Evolutionary conservation across 2,329 filamentous ascomycete species (phyloP), one percentile per base, ranked within the genome.

Genomic region (Celoporthe dispersa): DNA sequence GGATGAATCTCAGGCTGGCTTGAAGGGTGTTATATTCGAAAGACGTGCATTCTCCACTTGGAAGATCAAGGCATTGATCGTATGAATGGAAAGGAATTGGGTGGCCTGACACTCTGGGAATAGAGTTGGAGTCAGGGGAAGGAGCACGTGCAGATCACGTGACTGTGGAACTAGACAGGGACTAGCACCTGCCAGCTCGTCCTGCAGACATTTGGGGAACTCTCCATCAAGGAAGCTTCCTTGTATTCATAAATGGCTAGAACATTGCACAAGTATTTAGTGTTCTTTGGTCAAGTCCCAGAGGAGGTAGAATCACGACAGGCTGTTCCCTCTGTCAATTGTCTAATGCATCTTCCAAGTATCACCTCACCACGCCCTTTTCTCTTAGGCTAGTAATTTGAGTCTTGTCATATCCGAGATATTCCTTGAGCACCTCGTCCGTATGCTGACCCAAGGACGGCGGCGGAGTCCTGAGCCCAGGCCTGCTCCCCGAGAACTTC

Each of bases 401-500:
- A 0, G 79, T 80, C 62, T 84, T 80, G 22, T 81, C 84, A 74
- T 93, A 82, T 0, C 90, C 89, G 25, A 96, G 80, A 31, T 94
- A 78, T 33, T 87, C 85, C 28, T 80, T 78, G 70, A 97, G 80
- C 6, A 97, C 86, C 79, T 96, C 92, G 74, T 93, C 85, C 0
- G 94, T 97, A 80, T 97, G 94, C 81, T 97, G 89, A 0, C 94
- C 96, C 44, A 99, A 82, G 9, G 91, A 92, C 1, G 96, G 96
- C 25, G 96, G 96, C 35, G 92, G 88, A 3, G 85, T 91, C 44
- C 95, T 86, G 53, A 97, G 89, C 3, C 89, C 87, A 0, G 94
- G 94, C 74, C 87, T 90, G 35, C 91, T 92, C 74, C 94, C 90
- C 6, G 94, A 97, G 79, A 94, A 97, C 79, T 99, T 99, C 70